Evolutionary conservation across 306 rosid species (phyloP), one percentile per base, ranked within the genome.

Genomic region (Malus orientalis): DNA sequence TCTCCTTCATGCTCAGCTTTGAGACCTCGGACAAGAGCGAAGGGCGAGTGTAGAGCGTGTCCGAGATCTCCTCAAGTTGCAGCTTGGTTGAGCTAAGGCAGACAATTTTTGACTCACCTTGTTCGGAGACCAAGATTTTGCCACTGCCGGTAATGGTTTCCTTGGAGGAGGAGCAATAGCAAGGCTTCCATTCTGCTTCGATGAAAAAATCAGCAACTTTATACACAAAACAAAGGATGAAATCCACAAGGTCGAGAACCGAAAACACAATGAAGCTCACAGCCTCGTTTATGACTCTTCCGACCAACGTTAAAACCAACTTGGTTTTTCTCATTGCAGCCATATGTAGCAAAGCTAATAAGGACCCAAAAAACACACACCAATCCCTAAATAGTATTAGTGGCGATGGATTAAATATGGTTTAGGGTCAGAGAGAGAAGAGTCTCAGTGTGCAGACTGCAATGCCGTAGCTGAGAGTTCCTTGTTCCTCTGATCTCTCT

Each of bases 11-110:
- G 0, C 89, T 85, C 40, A 85, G 15, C 69, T 79, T 93, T 3
- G 98, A 93, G 5, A 91, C 86, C 73, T 93, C 92, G 0, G 93
- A 85, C 15, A 94, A 79, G 44, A 90, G 32, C 1, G 91, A 89
- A 49, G 99, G 97, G 6, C 99, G 80, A 2, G 93, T 86, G 47
- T 87, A 93, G 9, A 96, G 96, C 4, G 99, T 96, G 58, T 92
- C 96, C 0, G 99, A 96, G 61, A 96, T 91, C 74, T 96, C 98
- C 74, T 92, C 99, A 3, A 96, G 67, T 10, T 81, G 89, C 7
- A 96, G 84, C 75, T 84, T 92, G 1, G 81, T 83, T 0, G 96
- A 88, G 40, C 79, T 86, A 0, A 93, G 70, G 7, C 90, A 88
- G 42, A 93, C 91, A 4, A 93, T 86, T 78, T 89, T 93, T 0